Base-by-base conservation (phyloP, 768 basidiomycete genomes). In the Tylopilus sp. region DNA sequence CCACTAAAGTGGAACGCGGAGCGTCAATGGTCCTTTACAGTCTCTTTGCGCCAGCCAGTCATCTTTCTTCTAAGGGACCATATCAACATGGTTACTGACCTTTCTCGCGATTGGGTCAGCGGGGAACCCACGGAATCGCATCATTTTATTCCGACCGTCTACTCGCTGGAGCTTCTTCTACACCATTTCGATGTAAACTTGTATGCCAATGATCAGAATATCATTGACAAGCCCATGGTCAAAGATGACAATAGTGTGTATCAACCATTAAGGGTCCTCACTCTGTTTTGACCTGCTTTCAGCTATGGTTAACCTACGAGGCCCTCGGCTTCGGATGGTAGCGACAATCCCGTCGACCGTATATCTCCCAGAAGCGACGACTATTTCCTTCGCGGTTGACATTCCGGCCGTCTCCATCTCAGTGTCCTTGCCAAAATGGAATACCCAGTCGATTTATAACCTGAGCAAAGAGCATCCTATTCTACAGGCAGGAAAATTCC, bases 171-270 rank as follows among this genome's bases (percentile, higher is more conserved):
- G 45, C 58, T 97, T 44, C 78, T 84, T 51, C 69, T 98, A 53
- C 77, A 85, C 64, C 84, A 92, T 62, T 95, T 85, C 69, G 79
- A 82, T 53, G 65, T 96, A 45, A 87, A 88, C 60, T 66, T 90
- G 24, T 95, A 91, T 64, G 83, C 90, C 47, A 98, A 98, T 64
- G 96, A 98, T 69, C 92, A 93, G 64, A 98, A 98, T 64, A 92
- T 98, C 64, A 89, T 98, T 45, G 92, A 97, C 73, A 89, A 88
- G 55, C 92, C 94, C 3, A 72, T 86, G 30, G 74, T 85, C 52
- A 74, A 72, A 51, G 87, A 92, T n/a, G 89, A 92, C 60, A 98
- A 98, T 66, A 85, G 93, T 93, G 62, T 50, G 70, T 57, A 33
- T 17, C 37, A 25, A 13, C 30, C 42, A 16, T 37, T 46, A 13